These are phyloP conservation scores for Colletotrichum sidae DNA, from an alignment of 2,329 filamentous ascomycete species.

Conservation along the genomic window DNA sequence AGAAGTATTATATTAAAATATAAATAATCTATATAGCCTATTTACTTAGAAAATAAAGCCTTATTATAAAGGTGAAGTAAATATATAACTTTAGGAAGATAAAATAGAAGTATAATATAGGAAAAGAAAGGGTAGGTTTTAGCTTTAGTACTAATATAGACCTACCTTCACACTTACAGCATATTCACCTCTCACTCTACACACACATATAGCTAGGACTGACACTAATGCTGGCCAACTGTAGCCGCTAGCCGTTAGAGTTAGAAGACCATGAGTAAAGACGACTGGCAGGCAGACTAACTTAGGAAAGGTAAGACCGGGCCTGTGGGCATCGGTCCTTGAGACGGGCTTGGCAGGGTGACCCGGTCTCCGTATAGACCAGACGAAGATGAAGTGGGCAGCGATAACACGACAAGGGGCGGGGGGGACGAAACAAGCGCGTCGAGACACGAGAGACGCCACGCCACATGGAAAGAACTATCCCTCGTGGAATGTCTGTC, in stretches of 20 bases:
- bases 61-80: too few relatives aligned
- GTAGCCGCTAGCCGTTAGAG: background rate
- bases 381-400: slow-evolving; percentile 12
- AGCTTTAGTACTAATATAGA: too few relatives aligned
- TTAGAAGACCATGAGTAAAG: background rate
- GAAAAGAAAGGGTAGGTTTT: too few relatives aligned
- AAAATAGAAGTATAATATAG: too few relatives aligned
- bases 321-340: slow-evolving; percentile 29
- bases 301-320: slow-evolving; percentile 21
- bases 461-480: slow-evolving; percentile 29
- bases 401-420: background rate
- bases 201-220: too few relatives aligned
- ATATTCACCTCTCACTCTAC: too few relatives aligned
- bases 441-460: slow-evolving; percentile 25
- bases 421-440: slow-evolving; percentile 33
- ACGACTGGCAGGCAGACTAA: background rate
- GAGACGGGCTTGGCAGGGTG: slow-evolving; percentile 31
- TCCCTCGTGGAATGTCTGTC: slow-evolving; percentile 15
- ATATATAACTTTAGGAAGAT: too few relatives aligned
- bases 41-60: too few relatives aligned
- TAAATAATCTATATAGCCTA: too few relatives aligned
- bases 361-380: slow-evolving; percentile 11
- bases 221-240: slow-evolving; percentile 2
- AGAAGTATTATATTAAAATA: too few relatives aligned
- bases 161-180: too few relatives aligned